Percentiles rank a stretch among this genome's conserved stretches.
These are phyloP conservation scores for Geoglossum glabrum DNA, from an alignment of 495 filamentous ascomycete species.

Conservation along the genomic window DNA sequence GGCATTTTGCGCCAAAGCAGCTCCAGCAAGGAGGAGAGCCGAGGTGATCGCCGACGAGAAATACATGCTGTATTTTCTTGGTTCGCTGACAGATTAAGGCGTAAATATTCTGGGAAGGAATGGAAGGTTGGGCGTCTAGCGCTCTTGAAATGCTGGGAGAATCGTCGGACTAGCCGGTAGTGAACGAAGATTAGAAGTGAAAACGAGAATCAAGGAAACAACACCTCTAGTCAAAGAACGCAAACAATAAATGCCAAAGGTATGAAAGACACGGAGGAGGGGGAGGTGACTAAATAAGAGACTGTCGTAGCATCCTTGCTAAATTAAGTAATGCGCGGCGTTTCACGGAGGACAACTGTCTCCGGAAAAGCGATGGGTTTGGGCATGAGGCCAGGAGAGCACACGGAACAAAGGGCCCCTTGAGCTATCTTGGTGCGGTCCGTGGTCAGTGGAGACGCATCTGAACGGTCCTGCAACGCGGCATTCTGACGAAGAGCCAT, in stretches of 20 bases:
- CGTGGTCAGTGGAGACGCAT: background rate
- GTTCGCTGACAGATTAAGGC: background rate
- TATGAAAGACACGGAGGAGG: background rate
- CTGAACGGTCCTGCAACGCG: background rate
- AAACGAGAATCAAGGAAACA: background rate
- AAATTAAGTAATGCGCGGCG: background rate
- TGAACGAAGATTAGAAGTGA: background rate
- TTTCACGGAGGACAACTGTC: too few relatives aligned
- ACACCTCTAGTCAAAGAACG: background rate
- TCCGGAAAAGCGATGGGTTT: background rate
- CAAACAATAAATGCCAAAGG: background rate
- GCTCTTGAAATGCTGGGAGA: background rate
- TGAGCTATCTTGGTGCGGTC: background rate
- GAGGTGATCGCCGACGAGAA: background rate
- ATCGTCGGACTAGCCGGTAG: background rate
- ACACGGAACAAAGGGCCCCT: background rate
- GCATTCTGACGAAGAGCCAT: background rate
- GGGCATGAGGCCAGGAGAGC: background rate
- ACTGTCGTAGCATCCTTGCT: background rate
- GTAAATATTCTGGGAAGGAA: background rate
- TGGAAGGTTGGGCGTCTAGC: background rate
- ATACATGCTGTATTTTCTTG: background rate
- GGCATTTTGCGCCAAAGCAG: background rate
- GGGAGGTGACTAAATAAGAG: background rate
- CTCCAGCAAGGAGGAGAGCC: background rate